Conservation (phyloP, 106 monocot genomes). For the Phalaenopsis equestris region DNA sequence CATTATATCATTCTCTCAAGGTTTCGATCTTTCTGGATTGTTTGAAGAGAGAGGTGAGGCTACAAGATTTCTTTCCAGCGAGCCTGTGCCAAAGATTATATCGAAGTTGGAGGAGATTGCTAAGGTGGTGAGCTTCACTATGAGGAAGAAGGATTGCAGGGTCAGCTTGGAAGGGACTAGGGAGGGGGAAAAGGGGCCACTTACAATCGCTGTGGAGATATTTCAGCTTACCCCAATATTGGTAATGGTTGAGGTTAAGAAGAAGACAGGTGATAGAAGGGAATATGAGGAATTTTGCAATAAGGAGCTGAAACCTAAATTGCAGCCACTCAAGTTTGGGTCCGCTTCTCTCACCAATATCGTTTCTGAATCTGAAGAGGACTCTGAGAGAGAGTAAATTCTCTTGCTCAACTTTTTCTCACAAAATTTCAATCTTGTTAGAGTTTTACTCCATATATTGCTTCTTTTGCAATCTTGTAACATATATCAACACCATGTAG, state of each 20-base stretch:
- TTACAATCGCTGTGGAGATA: slow-evolving; percentile 37
- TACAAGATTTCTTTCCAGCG: slow-evolving; percentile 11
- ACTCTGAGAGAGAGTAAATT: not conserved
- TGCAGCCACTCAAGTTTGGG: slow-evolving; percentile 7
- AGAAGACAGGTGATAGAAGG: slow-evolving; percentile 9
- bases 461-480: not conserved
- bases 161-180: slow-evolving; percentile 40
- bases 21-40: slow-evolving; percentile 14
- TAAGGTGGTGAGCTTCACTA: slow-evolving; percentile 7
- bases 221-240: slow-evolving; percentile 28
- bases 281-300: slow-evolving; percentile 12
- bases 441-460: not conserved
- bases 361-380: not conserved
- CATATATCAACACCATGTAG: not conserved
- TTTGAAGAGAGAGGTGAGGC: slow-evolving; percentile 15
- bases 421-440: not conserved
- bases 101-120: slow-evolving; percentile 15
- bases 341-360: not conserved
- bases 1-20: slow-evolving; percentile 14
- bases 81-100: slow-evolving; percentile 8
- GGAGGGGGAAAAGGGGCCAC: slow-evolving; percentile 39
- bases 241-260: slow-evolving; percentile 34
- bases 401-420: not conserved
- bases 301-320: slow-evolving; percentile 7
- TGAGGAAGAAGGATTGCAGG: slow-evolving; percentile 39